Percentiles rank a stretch among this genome's conserved stretches.
These are phyloP conservation scores for Drechmeria coniospora DNA, from an alignment of 2,329 filamentous ascomycete genomes.

Conservation along the genomic window DNA sequence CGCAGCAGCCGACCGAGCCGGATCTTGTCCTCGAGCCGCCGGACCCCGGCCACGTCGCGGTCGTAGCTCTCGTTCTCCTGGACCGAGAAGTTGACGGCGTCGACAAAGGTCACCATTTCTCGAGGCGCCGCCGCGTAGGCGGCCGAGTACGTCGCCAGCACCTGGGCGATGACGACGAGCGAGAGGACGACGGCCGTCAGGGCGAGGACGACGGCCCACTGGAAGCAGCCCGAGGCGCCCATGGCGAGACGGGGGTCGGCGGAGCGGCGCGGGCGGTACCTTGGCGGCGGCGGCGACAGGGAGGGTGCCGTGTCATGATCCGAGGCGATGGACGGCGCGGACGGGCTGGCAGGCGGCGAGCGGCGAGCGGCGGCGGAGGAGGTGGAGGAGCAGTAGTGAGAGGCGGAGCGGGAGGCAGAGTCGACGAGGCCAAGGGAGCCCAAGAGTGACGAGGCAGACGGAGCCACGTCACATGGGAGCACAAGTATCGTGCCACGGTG, in stretches of 20 bases:
- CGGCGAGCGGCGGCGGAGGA: no score
- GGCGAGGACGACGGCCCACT: conserved; percentile 43
- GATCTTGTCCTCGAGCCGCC: conserved; percentile 45
- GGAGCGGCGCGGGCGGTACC: conserved; percentile 7
- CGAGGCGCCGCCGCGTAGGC: conserved; percentile 43
- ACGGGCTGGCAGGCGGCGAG: no score
- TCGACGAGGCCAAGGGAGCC: no score
- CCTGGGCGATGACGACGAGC: conserved; percentile 36
- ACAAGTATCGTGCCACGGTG: no score
- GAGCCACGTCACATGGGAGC: no score
- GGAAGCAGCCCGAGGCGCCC: conserved; percentile 33
- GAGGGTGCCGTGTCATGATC: not conserved
- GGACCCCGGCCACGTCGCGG: conserved; percentile 40
- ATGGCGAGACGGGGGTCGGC: conserved; percentile 21
- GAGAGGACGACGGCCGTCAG: conserved; percentile 42
- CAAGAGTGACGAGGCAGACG: no score
- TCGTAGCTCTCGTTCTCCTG: conserved; percentile 51
- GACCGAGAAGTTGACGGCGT: conserved; percentile 45
- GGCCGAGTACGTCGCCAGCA: conserved; percentile 33
- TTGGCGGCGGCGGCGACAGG: not conserved
- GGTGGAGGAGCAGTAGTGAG: no score
- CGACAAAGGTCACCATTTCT: conserved; percentile 42
- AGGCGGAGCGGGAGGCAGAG: no score
- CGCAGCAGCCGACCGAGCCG: conserved; percentile 41
- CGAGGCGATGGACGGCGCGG: no score